These are phyloP conservation scores for Terfezia claveryi DNA, from an alignment of 495 filamentous ascomycete species.

Conservation along the genomic window DNA sequence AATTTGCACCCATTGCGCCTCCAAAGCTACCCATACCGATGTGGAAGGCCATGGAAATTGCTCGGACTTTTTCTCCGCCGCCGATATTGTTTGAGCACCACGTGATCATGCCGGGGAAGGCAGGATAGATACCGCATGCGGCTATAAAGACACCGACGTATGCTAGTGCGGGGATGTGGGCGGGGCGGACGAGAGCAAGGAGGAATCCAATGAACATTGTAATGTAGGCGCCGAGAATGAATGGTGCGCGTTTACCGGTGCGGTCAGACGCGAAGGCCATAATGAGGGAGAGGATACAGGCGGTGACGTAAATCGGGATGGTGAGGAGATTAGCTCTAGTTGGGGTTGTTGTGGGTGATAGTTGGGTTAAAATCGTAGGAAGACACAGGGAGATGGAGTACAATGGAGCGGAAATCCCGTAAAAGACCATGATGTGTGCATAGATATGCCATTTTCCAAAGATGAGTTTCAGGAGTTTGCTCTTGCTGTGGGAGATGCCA, in stretches of 20 bases:
- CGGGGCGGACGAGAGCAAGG: slow-evolving; percentile 7
- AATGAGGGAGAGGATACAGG: slow-evolving; percentile 10
- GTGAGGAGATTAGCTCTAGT: slow-evolving; percentile 49
- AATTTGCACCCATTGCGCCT: slow-evolving; percentile 55
- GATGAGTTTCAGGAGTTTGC: slow-evolving; percentile 38
- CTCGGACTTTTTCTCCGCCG: slow-evolving; percentile 41
- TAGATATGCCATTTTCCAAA: slow-evolving; percentile 58
- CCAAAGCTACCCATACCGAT: slow-evolving; percentile 55
- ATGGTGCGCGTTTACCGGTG: slow-evolving; percentile 7
- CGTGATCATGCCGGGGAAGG: slow-evolving; percentile 43
- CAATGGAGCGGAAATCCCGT: slow-evolving; percentile 41
- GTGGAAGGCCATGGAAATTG: slow-evolving; percentile 51
- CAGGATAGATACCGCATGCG: slow-evolving; percentile 38
- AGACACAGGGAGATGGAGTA: slow-evolving; percentile 57
- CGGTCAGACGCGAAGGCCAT: slow-evolving; percentile 10
- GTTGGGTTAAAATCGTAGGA: slow-evolving; percentile 34
- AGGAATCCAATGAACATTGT: slow-evolving; percentile 14
- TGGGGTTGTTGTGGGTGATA: slow-evolving; percentile 31
- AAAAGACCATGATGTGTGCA: slow-evolving; percentile 35
- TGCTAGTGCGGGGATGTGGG: slow-evolving; percentile 34
- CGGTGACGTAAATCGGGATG: slow-evolving; percentile 18
- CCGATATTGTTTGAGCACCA: slow-evolving; percentile 55
- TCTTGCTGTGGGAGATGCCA: slow-evolving; percentile 26
- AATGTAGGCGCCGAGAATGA: slow-evolving; percentile 4
- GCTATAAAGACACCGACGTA: slow-evolving; percentile 58